Evolutionary conservation across 768 basidiomycete genomes (phyloP), one percentile per base, ranked within the genome.

Genomic region (Candolleomyces efflorescens): DNA sequence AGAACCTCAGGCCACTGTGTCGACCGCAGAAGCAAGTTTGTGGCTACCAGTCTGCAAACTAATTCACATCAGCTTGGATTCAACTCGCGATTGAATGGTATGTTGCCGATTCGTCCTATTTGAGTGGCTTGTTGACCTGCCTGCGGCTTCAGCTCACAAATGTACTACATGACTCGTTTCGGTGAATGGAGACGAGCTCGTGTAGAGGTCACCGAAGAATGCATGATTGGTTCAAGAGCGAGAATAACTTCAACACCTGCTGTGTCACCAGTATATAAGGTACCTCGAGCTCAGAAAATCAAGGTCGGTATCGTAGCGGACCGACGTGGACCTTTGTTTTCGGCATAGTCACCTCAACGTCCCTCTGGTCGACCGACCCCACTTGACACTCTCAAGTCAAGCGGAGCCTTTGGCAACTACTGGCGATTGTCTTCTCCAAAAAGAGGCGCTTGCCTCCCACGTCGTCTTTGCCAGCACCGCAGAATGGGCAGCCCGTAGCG

Each of bases 111-210:
- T 32, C n/a, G n/a, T n/a, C n/a, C n/a, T n/a, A n/a, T n/a, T 32
- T 11, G 27, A 27, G 32, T 32, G 32, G 32, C 11, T 11, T 5
- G 32, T 32, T 32, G 32, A 32, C 1, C 11, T 11, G 11, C 11
- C 6, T 32, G 32, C 32, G 6, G 11, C 11, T 5, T 32, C 2
- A 11, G 41, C 10, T 20, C 50, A 3, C 51, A 10, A 53, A 39
- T 15, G 54, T 3, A 20, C 18, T 41, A 54, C 54, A 24, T 47
- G 59, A 32, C 32, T 44, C 50, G 54, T 49, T 3, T 48, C 59
- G 23, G 49, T 54, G 5, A 46, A 50, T 10, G 55, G 59, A n/a
- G 54, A 60, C 41, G 48, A 49, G 18, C 59, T n/a, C 59, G 59
- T 26, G 32, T 51, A 12, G n/a, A 54, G 15, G 26, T 55, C 2